Percentiles rank a stretch among this genome's conserved stretches.
Evolutionary conservation across 2,329 filamentous ascomycete genomes (phyloP).

Genomic region (Xylariaceae sp.): DNA sequence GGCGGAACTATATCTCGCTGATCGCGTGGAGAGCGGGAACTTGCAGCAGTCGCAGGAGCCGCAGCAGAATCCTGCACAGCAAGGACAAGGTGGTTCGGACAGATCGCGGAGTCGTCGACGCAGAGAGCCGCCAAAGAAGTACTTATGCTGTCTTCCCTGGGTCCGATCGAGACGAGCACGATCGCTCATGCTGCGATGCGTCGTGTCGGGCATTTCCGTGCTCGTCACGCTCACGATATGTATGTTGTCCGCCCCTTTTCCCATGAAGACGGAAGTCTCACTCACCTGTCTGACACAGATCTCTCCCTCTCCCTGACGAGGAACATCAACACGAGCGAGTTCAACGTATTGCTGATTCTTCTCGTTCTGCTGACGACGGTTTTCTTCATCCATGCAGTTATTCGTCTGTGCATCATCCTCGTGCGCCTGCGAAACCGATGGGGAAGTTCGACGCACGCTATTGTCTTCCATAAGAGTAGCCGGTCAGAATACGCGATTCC

Average conservation of each 20-base stretch:
- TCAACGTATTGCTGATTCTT: constrained; percentile 75
- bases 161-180: constrained; percentile 50
- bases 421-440: constrained; percentile 40
- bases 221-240: constrained; percentile 57
- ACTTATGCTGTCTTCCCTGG: constrained; percentile 52
- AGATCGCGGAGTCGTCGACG: constrained; percentile 16
- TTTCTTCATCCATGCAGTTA: constrained; percentile 74
- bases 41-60: constrained; percentile 28
- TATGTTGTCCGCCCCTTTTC: constrained; percentile 40
- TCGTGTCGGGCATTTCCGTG: constrained; percentile 61
- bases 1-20: constrained; percentile 44
- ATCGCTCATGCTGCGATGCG: constrained; percentile 52
- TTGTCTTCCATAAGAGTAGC: constrained; percentile 1
- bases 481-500: constrained; percentile 62
- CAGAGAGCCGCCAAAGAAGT: constrained; percentile 35
- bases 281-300: constrained; percentile 45
- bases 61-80: not conserved
- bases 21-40: constrained; percentile 39
- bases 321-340: constrained; percentile 59
- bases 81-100: constrained; percentile 13
- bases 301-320: constrained; percentile 65
- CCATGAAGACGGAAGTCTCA: not conserved
- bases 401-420: constrained; percentile 65
- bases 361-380: constrained; percentile 68
- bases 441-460: not conserved